Conservation (phyloP, 108 stramenopile species). For the Schizochytrium sp. region DNA sequence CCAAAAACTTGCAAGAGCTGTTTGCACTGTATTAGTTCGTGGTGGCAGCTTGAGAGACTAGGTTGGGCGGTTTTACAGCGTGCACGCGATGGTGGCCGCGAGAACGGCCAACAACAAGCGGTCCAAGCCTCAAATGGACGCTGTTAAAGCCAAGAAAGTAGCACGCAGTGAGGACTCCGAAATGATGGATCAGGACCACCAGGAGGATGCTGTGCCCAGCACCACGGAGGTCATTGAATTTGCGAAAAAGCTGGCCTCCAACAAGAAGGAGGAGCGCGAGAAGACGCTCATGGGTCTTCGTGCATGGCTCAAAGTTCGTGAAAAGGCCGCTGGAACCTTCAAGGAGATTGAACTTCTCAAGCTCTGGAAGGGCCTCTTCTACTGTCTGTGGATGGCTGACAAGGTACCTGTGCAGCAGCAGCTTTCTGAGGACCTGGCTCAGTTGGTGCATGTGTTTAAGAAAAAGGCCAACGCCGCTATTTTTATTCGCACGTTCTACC, state of each 20-base stretch:
- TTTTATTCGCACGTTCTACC: conserved; percentile 23
- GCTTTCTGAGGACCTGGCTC: conserved; percentile 38
- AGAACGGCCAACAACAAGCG: not conserved
- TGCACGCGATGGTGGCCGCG: too few species aligned
- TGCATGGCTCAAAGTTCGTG: conserved; percentile 7
- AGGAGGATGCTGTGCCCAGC: not conserved
- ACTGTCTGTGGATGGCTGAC: conserved; percentile 65
- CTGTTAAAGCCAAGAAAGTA: too few species aligned
- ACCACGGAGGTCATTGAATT: not conserved
- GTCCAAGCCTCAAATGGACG: not conserved
- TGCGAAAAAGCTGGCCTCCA: conserved; percentile 54
- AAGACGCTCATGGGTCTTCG: not conserved
- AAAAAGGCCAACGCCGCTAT: conserved; percentile 4
- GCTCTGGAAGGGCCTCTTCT: conserved; percentile 62
- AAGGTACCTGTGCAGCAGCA: conserved; percentile 47
- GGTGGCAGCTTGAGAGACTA: too few species aligned
- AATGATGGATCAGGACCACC: not conserved
- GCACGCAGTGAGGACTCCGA: not conserved
- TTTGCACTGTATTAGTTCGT: too few species aligned
- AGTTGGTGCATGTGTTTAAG: conserved; percentile 15
- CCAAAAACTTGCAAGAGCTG: too few species aligned
- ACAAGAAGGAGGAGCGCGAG: conserved; percentile 60
- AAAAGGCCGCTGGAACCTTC: conserved; percentile 10
- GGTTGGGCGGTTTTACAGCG: too few species aligned
- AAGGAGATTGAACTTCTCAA: conserved; percentile 10